Percentiles rank a stretch among this genome's conserved stretches.
These are phyloP conservation scores for Plantago lanceolata DNA, from an alignment of 305 asterid species.

Conservation along the genomic window DNA sequence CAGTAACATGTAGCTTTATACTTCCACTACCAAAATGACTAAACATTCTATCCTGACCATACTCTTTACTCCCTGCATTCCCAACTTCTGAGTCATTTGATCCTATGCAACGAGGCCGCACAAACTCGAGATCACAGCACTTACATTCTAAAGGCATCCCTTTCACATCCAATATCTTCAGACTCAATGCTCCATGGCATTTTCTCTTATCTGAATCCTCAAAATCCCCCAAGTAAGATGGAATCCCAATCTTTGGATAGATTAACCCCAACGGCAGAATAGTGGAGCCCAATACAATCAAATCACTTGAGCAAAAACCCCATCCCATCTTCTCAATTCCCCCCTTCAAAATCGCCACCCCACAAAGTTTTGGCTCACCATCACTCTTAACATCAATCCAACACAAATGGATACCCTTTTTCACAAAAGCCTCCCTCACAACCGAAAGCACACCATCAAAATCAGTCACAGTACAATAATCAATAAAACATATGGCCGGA, in stretches of 20 bases:
- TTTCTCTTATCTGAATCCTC: conserved; percentile 28
- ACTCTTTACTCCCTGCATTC: conserved; percentile 31
- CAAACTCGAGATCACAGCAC: conserved; percentile 69
- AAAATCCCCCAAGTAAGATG: conserved; percentile 34
- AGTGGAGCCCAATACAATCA: conserved; percentile 63
- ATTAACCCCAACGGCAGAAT: conserved; percentile 74
- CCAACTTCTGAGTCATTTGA: conserved; percentile 31
- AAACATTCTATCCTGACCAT: conserved; percentile 30
- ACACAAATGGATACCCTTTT: conserved; percentile 63
- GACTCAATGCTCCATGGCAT: conserved; percentile 48
- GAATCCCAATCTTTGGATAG: conserved; percentile 61
- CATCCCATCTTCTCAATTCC: conserved; percentile 56
- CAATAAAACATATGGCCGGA: conserved; percentile 34
- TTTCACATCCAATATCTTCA: conserved; percentile 64
- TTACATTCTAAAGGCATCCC: conserved; percentile 65
- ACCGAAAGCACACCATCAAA: conserved; percentile 44
- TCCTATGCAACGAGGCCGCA: conserved; percentile 33
- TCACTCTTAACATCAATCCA: conserved; percentile 63
- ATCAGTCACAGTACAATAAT: conserved; percentile 35
- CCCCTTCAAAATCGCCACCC: conserved; percentile 27
- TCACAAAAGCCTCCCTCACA: conserved; percentile 35
- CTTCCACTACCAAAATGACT: conserved; percentile 37
- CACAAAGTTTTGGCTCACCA: conserved; percentile 28
- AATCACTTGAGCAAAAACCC: conserved; percentile 71
- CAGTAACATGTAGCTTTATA: conserved; percentile 52